These are phyloP conservation scores for Groenewaldozyma sp. DNA, from an alignment of 1,139 yeast genomes.

Conservation along the genomic window DNA sequence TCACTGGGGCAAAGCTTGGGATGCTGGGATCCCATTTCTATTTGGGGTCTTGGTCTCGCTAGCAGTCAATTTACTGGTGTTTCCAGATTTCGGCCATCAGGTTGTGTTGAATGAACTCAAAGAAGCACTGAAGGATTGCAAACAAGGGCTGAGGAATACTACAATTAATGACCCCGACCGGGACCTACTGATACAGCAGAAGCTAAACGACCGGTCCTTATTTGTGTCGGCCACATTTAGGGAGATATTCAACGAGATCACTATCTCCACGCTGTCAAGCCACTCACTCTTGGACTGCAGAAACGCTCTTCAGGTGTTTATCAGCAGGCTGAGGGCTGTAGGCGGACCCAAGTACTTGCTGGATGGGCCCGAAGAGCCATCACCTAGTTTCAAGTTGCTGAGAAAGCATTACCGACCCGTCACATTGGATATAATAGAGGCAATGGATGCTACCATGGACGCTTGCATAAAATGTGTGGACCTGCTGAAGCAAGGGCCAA, in stretches of 20 bases:
- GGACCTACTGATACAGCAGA: constrained; percentile 15
- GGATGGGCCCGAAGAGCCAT: neutral
- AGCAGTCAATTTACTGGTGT: constrained; percentile 28
- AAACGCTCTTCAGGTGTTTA: constrained; percentile 34
- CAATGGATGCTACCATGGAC: constrained; percentile 10
- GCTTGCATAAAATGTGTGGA: constrained; percentile 12
- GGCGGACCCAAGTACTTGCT: constrained; percentile 28
- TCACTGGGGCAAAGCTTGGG: constrained; percentile 34
- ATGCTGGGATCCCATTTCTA: constrained; percentile 37
- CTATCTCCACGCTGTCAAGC: constrained; percentile 31
- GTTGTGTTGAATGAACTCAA: constrained; percentile 14
- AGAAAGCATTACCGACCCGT: constrained; percentile 2
- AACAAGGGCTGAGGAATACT: constrained; percentile 11
- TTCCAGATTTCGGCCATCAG: constrained; percentile 36
- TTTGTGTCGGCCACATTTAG: constrained; percentile 35
- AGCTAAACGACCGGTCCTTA: constrained; percentile 29
- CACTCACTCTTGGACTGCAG: constrained; percentile 31
- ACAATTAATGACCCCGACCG: constrained; percentile 12
- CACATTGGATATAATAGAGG: constrained; percentile 10
- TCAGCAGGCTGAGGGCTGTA: constrained; percentile 35
- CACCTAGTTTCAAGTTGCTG: neutral
- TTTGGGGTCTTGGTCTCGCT: constrained; percentile 37
- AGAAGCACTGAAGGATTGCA: constrained; percentile 15
- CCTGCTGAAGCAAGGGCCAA: constrained; percentile 8
- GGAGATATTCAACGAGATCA: constrained; percentile 36